A percentile compares a stretch with the other conserved stretches of the same genome.
Conservation (phyloP, 345 rosid genomes). For the Passiflora organensis region DNA sequence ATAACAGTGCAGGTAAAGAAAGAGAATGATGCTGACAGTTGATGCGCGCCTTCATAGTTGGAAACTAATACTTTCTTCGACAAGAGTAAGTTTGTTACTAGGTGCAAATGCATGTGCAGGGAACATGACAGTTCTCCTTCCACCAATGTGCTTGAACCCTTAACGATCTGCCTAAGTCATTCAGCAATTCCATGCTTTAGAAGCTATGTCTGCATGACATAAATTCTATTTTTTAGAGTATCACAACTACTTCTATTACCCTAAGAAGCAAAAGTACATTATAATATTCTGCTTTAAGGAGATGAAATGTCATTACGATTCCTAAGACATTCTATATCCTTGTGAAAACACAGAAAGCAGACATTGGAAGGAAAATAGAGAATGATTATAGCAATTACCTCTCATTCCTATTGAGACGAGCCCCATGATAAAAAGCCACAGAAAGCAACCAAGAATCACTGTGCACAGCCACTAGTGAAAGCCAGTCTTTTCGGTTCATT, state of each 20-base stretch:
- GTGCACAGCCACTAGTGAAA: slow-evolving; percentile 87
- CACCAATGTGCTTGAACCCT: not conserved
- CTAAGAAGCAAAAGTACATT: too few relatives aligned
- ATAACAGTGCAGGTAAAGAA: not conserved
- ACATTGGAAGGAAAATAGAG: too few relatives aligned
- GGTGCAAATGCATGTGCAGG: too few relatives aligned
- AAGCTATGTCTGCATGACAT: too few relatives aligned
- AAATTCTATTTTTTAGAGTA: too few relatives aligned
- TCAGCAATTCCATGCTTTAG: too few relatives aligned
- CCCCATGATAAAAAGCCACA: slow-evolving; percentile 92
- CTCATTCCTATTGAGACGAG: slow-evolving; percentile 82
- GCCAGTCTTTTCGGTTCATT: slow-evolving; percentile 93
- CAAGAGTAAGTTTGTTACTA: not conserved
- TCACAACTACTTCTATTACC: too few relatives aligned
- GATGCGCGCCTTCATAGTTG: not conserved
- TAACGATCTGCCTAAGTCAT: not conserved
- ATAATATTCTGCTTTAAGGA: too few relatives aligned
- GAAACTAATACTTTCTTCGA: not conserved
- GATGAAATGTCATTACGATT: too few relatives aligned
- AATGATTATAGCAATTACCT: slow-evolving; percentile 38
- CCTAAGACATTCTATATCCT: too few relatives aligned
- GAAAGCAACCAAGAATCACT: slow-evolving; percentile 98
- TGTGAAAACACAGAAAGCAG: too few relatives aligned
- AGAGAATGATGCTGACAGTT: not conserved
- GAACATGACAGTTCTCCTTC: too few relatives aligned